Base-by-base conservation (phyloP, 2,329 filamentous ascomycete genomes). In the Aspergillus fructus region DNA sequence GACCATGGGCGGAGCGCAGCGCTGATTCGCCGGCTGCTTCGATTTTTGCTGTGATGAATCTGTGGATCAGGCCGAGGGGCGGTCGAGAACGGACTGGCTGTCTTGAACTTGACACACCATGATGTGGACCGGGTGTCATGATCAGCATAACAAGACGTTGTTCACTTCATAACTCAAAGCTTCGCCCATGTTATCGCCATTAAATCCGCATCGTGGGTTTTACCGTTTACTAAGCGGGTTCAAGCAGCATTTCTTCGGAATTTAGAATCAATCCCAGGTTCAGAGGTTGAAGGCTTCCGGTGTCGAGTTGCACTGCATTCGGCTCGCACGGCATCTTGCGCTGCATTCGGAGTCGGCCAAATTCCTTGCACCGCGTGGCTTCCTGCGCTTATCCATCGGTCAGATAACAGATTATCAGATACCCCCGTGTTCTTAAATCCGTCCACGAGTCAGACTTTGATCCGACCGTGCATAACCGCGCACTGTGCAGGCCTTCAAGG, bases 291-390 rank as follows among this genome's bases (percentile, higher is more conserved):
- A 5, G 21, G 49, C n/a, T 19, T 2, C 27, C 17, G 17, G 41
- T 37, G 40, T 13, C n/a, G 13, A 13, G 17, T 49, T 19, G 17
- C 27, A n/a, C 48, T 42, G 54, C 54, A 56, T 34, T 52, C 54
- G 54, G 54, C 49, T 56, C 48, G 23, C 54, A 56, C 54, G 54
- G 54, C 54, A 56, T 56, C 41, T 37, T 46, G 24, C 6, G 21
- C 19, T 45, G 40, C 50, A 37, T 30, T 46, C 27, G 50, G 24
- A 33, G 3, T 48, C 45, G 45, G 45, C 7, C 9, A 6, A 5
- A 30, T 30, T 30, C 27, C 24, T 27, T 34, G 17, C 45, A n/a
- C 23, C 42, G 24, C 24, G 45, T 46, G 21, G 45, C 45, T 47
- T 47, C 21, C 27, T 30, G 9, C 3, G n/a, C 50, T 45, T 19